Conservation (phyloP, 352 stramenopile genomes). For the Pythium brassicae region DNA sequence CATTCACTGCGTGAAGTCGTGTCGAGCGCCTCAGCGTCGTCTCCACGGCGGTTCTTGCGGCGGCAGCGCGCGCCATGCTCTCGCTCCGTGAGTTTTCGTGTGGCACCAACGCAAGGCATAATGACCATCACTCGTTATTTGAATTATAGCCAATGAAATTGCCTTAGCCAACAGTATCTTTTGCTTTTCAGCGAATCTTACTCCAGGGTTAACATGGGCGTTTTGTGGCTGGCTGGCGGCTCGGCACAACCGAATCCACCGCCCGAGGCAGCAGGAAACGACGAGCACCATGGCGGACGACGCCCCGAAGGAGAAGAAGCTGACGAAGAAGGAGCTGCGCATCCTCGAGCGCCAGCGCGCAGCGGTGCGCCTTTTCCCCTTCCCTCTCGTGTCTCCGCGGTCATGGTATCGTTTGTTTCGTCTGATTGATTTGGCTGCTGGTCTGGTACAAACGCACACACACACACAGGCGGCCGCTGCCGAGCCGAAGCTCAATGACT, state of each 20-base stretch:
- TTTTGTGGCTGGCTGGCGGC: background rate
- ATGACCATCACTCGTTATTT: background rate
- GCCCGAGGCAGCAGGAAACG: background rate
- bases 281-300: constrained; percentile 41
- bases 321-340: constrained; percentile 89
- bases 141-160: background rate
- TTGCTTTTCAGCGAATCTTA: background rate
- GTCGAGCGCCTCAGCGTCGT: background rate
- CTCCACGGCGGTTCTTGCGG: background rate
- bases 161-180: background rate
- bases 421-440: constrained; percentile 4
- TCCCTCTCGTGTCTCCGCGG: background rate
- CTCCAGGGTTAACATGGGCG: background rate
- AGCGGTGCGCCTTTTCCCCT: constrained; percentile 26
- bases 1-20: background rate
- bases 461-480: constrained; percentile 44
- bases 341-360: constrained; percentile 85
- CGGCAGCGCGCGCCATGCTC: background rate
- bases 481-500: constrained; percentile 74
- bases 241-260: constrained; percentile 8
- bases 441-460: too few relatives aligned
- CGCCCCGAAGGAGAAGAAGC: constrained; percentile 72
- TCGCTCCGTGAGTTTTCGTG: too few relatives aligned
- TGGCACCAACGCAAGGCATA: background rate
- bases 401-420: constrained; percentile 8